These are phyloP conservation scores for Cyathus striatus DNA, from an alignment of 768 basidiomycete species.

Conservation along the genomic window DNA sequence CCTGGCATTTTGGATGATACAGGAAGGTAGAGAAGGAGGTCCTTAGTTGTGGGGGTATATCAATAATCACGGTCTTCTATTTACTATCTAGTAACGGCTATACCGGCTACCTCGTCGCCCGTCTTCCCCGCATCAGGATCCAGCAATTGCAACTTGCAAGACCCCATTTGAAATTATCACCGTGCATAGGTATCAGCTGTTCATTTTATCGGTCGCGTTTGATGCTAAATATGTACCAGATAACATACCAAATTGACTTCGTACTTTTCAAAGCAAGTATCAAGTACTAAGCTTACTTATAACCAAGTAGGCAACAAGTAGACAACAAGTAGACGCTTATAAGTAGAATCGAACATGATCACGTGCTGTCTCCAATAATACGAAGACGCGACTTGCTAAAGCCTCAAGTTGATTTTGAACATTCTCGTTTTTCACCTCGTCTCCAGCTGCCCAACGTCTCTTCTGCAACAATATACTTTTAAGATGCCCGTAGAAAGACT, in stretches of 20 bases:
- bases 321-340: no score
- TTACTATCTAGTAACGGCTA: background rate
- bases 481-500: conserved; percentile 30
- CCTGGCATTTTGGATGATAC: conserved; percentile 14
- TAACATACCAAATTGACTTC: no score
- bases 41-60: background rate
- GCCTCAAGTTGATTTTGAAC: conserved; percentile 4
- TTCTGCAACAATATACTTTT: background rate
- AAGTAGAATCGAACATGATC: conserved; percentile 8
- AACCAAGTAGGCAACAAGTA: no score
- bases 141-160: no score
- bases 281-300: no score
- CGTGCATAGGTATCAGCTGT: no score
- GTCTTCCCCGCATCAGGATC: conserved; percentile 1
- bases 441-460: background rate
- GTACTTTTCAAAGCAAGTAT: no score
- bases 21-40: background rate
- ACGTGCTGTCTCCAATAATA: conserved; percentile 19
- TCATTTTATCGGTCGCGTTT: no score
- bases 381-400: conserved; percentile 19
- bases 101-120: background rate
- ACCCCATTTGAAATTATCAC: no score
- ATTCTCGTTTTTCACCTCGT: conserved; percentile 1
- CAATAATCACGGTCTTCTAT: background rate
- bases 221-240: no score